Evolutionary conservation across 352 stramenopile species (phyloP).

Genomic region (Globisporangium takayamanum): DNA sequence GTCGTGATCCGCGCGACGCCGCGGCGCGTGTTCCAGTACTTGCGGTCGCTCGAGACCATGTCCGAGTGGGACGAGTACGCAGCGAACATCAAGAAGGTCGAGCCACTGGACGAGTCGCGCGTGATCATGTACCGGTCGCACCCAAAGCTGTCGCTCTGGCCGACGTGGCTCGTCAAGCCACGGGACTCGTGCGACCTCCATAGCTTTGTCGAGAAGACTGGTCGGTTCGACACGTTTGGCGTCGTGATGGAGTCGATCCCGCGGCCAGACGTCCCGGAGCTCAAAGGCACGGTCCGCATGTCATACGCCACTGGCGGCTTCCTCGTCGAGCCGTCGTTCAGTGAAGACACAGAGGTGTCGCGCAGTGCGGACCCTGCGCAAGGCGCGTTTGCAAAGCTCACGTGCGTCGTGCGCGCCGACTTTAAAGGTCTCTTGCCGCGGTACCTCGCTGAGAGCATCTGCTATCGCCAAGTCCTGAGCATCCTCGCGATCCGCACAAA

Average conservation of each 20-base stretch:
- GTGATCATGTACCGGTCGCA: conserved; percentile 67
- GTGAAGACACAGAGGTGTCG: conserved; percentile 17
- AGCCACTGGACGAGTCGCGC: conserved; percentile 57
- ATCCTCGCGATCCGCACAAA: conserved; percentile 41
- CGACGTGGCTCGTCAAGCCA: conserved; percentile 71
- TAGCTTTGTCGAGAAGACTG: conserved; percentile 68
- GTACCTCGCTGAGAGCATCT: conserved; percentile 70
- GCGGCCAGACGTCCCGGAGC: conserved; percentile 54
- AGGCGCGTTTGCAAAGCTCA: conserved; percentile 32
- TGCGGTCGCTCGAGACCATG: conserved; percentile 39
- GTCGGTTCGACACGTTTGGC: conserved; percentile 48
- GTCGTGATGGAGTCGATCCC: conserved; percentile 68
- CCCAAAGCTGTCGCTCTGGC: conserved; percentile 68
- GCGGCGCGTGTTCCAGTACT: conserved; percentile 47
- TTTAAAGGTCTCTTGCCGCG: conserved; percentile 60
- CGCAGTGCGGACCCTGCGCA: conserved; percentile 5
- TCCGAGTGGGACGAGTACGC: conserved; percentile 31
- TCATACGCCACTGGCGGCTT: conserved; percentile 66
- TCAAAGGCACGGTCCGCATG: conserved; percentile 67
- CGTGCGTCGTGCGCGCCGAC: conserved; percentile 46
- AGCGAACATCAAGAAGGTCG: conserved; percentile 37
- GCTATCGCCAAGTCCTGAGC: conserved; percentile 65
- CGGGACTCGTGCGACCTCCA: conserved; percentile 77
- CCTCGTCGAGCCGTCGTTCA: conserved; percentile 45
- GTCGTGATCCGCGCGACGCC: conserved; percentile 41